These are phyloP conservation scores for Eutrema japonicum DNA, from an alignment of 345 rosid species.

Conservation along the genomic window DNA sequence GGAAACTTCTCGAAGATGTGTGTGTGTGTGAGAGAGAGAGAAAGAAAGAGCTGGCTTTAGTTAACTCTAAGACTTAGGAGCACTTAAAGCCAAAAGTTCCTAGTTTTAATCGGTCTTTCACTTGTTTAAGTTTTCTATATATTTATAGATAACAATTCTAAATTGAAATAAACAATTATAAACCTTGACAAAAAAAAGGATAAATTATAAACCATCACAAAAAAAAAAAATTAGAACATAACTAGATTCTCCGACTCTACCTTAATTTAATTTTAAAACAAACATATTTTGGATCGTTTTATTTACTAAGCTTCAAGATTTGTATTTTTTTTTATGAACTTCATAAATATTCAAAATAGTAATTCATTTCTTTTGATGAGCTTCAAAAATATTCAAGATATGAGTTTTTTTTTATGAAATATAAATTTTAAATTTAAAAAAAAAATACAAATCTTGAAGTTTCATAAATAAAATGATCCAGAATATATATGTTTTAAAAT, in stretches of 20 bases:
- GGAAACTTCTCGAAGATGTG: constrained; percentile 33
- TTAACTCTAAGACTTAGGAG: constrained; percentile 26
- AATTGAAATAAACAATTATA: neutral
- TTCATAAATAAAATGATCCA: neutral
- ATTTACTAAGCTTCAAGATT: neutral
- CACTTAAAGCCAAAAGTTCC: constrained; percentile 39
- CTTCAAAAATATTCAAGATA: too few species aligned
- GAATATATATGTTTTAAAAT: neutral
- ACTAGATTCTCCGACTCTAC: neutral
- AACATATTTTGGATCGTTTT: neutral
- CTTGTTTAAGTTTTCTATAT: constrained; percentile 11
- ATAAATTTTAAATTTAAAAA: neutral
- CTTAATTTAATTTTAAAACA: neutral
- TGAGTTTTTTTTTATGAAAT: too few species aligned
- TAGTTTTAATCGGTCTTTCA: constrained; percentile 26
- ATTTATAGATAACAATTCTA: neutral
- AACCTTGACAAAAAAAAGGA: neutral
- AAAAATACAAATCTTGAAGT: neutral
- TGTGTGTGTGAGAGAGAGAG: constrained; percentile 8
- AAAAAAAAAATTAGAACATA: neutral
- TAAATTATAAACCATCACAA: neutral
- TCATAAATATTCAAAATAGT: too few species aligned
- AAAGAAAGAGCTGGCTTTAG: constrained; percentile 28
- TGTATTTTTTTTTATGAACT: neutral
- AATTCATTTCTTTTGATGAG: neutral